Conservation (phyloP, 768 basidiomycete species). For the Tylopilus vinaceipallidus region DNA sequence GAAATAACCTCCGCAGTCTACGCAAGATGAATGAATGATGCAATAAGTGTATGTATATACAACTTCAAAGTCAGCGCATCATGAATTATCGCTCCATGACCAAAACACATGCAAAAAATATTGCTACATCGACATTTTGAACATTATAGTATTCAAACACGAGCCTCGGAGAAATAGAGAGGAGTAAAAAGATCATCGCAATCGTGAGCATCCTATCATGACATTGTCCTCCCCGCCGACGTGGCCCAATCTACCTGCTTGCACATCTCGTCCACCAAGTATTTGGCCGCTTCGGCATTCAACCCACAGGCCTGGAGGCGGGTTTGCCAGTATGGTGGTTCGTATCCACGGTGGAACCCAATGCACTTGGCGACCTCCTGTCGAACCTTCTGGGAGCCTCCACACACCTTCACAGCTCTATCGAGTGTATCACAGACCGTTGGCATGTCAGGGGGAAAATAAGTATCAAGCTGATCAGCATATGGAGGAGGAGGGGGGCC, state of each 20-base stretch:
- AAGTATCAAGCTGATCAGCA: constrained; percentile 3
- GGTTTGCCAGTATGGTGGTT: constrained; percentile 27
- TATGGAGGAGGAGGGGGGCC: constrained; percentile 22
- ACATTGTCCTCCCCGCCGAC: background rate
- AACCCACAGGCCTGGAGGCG: constrained; percentile 24
- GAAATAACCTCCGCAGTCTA: background rate
- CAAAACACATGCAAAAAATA: background rate
- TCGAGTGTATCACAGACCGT: constrained; percentile 21
- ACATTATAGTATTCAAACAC: background rate
- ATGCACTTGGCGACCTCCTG: constrained; percentile 26
- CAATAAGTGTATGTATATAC: background rate
- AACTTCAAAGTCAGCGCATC: background rate
- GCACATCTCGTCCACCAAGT: constrained; percentile 29
- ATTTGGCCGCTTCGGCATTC: constrained; percentile 10
- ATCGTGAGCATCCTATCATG: background rate
- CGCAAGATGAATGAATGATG: too few species aligned
- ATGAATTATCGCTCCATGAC: too few species aligned
- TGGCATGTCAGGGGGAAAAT: constrained; percentile 7
- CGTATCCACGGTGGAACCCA: constrained; percentile 22
- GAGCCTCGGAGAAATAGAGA: background rate
- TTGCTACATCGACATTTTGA: constrained; percentile 10
- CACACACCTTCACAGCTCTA: constrained; percentile 17
- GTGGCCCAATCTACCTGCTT: constrained; percentile 21
- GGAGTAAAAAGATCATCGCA: background rate
- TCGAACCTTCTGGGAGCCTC: constrained; percentile 16